Evolutionary conservation across 2,329 filamentous ascomycete genomes (phyloP), one percentile per base, ranked within the genome.

Genomic region (Beauveria australis): DNA sequence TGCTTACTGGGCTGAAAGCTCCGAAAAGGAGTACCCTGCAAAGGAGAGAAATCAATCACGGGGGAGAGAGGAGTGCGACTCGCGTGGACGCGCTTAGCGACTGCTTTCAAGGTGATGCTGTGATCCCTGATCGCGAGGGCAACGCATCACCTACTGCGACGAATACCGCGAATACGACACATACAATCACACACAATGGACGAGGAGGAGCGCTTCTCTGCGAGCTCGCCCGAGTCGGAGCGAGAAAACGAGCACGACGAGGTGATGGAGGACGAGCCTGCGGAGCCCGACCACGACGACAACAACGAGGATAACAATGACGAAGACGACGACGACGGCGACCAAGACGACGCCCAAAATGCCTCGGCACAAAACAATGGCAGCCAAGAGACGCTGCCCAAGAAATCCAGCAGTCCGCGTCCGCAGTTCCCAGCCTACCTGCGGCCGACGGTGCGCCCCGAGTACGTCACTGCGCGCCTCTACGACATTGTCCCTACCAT

Each of bases 401-500:
- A 72, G 61, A 72, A 68, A 61, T 69, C 73, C 3, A 66, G 66
- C 58, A 71, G 69, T 22, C 72, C 71, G 7, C 66, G 61, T 2
- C 67, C 68, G 1, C 60, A 66, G 9, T 56, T 63, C 10, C 56
- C 63, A 10, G 46, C 65, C 28, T 66, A 62, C 1, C 65, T 67
- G 67, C 85, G 83, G 53, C 88, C 87, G 1, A 79, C 77, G 54
- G 81, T 92, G n/a, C 85, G 89, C 0, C 81, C 87, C 12, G 92
- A 96, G 69, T 89, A 86, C n/a, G 77, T 96, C 54, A 87, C 82
- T 1, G 93, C 94, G 16, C 78, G 81, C 46, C 84, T 89, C 2
- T 99, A 97, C 77, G 94, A 99, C 71, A 96, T 99, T 63, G 89
- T 96, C 1, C 94, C 94, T 1, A 97, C 94, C 24, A 97, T 97